Conservation (phyloP, 1,284 basidiomycete species). For the Pseudomicrostroma phylloplanum region DNA sequence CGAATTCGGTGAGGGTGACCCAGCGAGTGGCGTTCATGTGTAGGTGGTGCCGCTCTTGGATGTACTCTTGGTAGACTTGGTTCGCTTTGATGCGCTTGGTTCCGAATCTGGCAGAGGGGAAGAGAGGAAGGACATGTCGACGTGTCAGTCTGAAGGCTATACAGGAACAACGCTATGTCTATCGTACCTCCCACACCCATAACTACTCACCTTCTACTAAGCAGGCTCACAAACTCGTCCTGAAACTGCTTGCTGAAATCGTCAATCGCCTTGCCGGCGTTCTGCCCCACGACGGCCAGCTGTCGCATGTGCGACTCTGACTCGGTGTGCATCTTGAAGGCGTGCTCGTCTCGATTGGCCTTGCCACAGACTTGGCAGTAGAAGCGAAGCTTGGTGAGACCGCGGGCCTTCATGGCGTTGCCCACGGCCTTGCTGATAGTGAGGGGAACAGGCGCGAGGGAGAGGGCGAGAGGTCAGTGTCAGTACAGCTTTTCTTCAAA, state of each 20-base stretch:
- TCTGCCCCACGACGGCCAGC: slow-evolving; percentile 89
- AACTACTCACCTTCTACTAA: slow-evolving; percentile 66
- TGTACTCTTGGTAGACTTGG: slow-evolving; percentile 95
- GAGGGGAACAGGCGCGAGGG: background rate
- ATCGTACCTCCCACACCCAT: background rate
- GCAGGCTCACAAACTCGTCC: slow-evolving; percentile 78
- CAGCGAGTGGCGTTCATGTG: slow-evolving; percentile 99
- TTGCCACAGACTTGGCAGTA: slow-evolving; percentile 50
- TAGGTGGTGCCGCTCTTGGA: slow-evolving; percentile 84
- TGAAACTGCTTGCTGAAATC: slow-evolving; percentile 86
- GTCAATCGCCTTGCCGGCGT: slow-evolving; percentile 81
- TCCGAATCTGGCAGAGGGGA: slow-evolving; percentile 24
- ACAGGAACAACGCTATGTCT: background rate
- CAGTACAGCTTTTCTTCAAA: background rate
- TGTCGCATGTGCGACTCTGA: slow-evolving; percentile 86
- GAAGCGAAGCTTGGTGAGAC: slow-evolving; percentile 48
- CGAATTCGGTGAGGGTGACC: slow-evolving; percentile 91
- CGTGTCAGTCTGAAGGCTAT: background rate
- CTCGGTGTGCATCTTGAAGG: slow-evolving; percentile 60
- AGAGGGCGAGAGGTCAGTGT: background rate
- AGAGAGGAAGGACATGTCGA: background rate
- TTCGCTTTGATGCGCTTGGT: slow-evolving; percentile 61
- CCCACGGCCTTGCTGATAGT: slow-evolving; percentile 36
- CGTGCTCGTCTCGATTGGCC: slow-evolving; percentile 48
- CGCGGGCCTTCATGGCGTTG: slow-evolving; percentile 49